phyloP scores from a whole-genome alignment of 2,329 filamentous ascomycete genomes.

The Apiospora sp. region DNA sequence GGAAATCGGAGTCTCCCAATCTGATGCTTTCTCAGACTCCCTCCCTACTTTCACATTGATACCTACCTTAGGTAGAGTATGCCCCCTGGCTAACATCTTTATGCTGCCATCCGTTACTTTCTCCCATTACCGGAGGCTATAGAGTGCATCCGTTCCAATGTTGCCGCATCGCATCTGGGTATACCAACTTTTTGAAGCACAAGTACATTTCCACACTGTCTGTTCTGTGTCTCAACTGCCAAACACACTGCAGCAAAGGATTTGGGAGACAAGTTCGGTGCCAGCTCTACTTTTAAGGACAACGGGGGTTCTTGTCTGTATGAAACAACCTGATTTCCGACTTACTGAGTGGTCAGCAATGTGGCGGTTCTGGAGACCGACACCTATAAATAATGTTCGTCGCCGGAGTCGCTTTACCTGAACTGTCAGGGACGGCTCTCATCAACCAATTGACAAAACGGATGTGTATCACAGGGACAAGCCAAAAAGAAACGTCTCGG shows the following conservation, averaged over 20 bases:
- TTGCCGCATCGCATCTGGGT: no score
- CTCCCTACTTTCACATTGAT: background rate
- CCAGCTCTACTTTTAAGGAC: background rate
- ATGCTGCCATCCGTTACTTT: background rate
- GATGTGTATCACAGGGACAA: background rate
- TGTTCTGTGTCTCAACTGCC: background rate
- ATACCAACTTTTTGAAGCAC: background rate
- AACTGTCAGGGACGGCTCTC: background rate
- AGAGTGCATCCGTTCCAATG: background rate
- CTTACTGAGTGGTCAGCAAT: constrained; percentile 1
- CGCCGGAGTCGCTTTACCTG: constrained; percentile 11
- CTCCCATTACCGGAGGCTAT: background rate
- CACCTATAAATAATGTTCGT: constrained; percentile 6
- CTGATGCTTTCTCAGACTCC: background rate
- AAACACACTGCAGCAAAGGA: background rate
- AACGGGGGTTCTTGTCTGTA: background rate
- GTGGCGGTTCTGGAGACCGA: background rate
- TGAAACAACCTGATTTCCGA: constrained; percentile 14
- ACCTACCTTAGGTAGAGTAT: background rate
- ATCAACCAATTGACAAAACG: background rate
- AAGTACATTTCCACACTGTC: background rate
- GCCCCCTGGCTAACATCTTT: background rate
- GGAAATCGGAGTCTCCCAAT: background rate
- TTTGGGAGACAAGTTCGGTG: background rate
- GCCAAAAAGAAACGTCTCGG: background rate